phyloP scores from a whole-genome alignment of 2,329 filamentous ascomycete genomes.

The Xylogone sp. region DNA sequence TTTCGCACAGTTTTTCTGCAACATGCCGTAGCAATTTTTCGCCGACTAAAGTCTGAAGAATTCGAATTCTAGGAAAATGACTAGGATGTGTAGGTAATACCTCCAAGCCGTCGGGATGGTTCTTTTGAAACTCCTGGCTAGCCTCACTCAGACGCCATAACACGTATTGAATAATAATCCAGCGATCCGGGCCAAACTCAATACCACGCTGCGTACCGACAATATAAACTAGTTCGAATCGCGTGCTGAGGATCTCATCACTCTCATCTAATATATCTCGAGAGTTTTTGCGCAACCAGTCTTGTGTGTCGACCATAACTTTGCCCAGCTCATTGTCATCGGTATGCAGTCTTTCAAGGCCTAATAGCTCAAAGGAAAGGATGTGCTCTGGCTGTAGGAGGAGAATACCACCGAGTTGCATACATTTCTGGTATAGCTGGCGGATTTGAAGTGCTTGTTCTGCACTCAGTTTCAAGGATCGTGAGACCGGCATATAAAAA shows the following conservation, averaged over 20 bases:
- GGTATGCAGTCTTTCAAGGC: slow-evolving; percentile 43
- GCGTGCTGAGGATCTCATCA: slow-evolving; percentile 58
- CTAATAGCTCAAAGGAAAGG: slow-evolving; percentile 60
- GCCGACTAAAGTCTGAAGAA: slow-evolving; percentile 36
- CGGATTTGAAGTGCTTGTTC: slow-evolving; percentile 32
- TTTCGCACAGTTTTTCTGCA: slow-evolving; percentile 37
- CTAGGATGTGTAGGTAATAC: slow-evolving; percentile 27
- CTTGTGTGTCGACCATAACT: slow-evolving; percentile 37
- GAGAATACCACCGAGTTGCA: slow-evolving; percentile 47
- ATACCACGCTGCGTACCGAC: slow-evolving; percentile 49
- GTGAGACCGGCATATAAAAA: slow-evolving; percentile 56
- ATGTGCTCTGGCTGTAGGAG: slow-evolving; percentile 62
- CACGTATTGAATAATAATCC: slow-evolving; percentile 51
- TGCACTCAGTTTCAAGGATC: slow-evolving; percentile 35
- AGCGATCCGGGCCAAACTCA: slow-evolving; percentile 51
- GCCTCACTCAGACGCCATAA: slow-evolving; percentile 38
- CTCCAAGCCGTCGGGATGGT: slow-evolving; percentile 39
- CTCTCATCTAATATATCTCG: slow-evolving; percentile 63
- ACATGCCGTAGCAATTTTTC: slow-evolving; percentile 28
- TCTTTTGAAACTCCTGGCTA: slow-evolving; percentile 23
- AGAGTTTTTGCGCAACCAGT: slow-evolving; percentile 38
- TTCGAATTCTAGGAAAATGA: slow-evolving; percentile 44
- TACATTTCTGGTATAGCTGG: slow-evolving; percentile 41
- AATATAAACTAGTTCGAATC: slow-evolving; percentile 61
- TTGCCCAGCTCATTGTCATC: slow-evolving; percentile 26